Evolutionary conservation across 176 grass and related monocot genomes (phyloP), one percentile per base, ranked within the genome.

Genomic region (Aegilops tauschii): DNA sequence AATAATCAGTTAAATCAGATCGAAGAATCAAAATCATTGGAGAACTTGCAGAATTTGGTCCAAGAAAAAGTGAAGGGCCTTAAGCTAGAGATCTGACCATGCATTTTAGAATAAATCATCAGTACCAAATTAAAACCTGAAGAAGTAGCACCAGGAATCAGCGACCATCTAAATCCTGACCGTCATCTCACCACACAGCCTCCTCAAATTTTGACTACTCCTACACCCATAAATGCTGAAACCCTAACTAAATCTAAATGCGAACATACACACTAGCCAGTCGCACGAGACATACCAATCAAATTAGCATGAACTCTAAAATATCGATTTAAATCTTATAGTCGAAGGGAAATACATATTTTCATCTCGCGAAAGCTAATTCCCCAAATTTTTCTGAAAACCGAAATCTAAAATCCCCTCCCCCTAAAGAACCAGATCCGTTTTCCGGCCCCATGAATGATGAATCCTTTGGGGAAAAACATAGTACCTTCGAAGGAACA

Each of bases 201-300:
- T 44, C 39, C 69, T 25, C 35, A 42, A 23, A 25, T 25, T 13
- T 42, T 10, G 20, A 39, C 35, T n/a, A 10, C 1, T 72, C 20
- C 69, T 37, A 7, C 12, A 72, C 69, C 40, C 9, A 72, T 9
- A 39, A 73, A 25, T 21, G 11, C 11, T 0, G n/a, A 81, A 80
- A 5, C 61, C 71, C 82, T 87, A 80, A 74, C 44, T 78, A 79
- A 78, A 65, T 30, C 40, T 9, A 54, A 30, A 80, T 40, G 69
- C 7, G 6, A 20, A 20, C 47, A 47, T 47, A 13, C 58, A 44
- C 42, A 12, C 3, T 45, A 45, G 42, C 42, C 12, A 47, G 21
- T 25, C 29, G 59, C 14, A 9, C 2, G 9, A 27, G 9, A 75
- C 16, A 10, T 14, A 25, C 10, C 20, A 12, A 37, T 1, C 37